Evolutionary conservation across 176 grass and related monocot species (phyloP).

Genomic region (Zizania latifolia): DNA sequence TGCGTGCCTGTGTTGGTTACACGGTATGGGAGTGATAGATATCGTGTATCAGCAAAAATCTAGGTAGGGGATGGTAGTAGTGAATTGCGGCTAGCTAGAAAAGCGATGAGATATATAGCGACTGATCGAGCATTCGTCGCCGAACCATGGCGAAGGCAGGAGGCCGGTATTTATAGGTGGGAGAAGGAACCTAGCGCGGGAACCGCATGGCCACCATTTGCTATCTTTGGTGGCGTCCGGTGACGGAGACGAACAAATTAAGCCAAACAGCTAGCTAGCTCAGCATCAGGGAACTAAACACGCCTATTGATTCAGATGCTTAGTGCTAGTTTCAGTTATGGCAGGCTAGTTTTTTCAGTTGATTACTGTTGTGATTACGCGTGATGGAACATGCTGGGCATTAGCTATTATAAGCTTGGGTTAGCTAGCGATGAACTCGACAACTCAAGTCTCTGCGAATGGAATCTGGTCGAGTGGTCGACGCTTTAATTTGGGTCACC

Average conservation of each 20-base stretch:
- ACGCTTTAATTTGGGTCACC: constrained; percentile 39
- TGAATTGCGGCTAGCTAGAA: neutral
- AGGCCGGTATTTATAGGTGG: constrained; percentile 33
- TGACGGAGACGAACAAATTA: neutral
- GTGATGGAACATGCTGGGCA: neutral
- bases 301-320: neutral
- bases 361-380: constrained; percentile 7
- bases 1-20: too few species aligned
- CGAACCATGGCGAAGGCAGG: constrained; percentile 11
- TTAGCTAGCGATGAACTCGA: constrained; percentile 6
- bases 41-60: too few species aligned
- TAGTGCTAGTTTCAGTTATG: neutral
- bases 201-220: constrained; percentile 1
- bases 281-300: neutral
- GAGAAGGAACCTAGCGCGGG: neutral
- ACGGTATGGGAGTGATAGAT: too few species aligned
- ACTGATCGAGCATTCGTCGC: neutral
- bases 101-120: neutral
- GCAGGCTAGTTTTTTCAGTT: neutral
- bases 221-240: constrained; percentile 23
- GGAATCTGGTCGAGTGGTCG: constrained; percentile 50
- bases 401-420: neutral
- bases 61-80: too few species aligned
- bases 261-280: constrained; percentile 1
- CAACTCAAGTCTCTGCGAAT: neutral